Conservation (phyloP, 192 early-diverging fungal species). For the Podila clonocystis region DNA sequence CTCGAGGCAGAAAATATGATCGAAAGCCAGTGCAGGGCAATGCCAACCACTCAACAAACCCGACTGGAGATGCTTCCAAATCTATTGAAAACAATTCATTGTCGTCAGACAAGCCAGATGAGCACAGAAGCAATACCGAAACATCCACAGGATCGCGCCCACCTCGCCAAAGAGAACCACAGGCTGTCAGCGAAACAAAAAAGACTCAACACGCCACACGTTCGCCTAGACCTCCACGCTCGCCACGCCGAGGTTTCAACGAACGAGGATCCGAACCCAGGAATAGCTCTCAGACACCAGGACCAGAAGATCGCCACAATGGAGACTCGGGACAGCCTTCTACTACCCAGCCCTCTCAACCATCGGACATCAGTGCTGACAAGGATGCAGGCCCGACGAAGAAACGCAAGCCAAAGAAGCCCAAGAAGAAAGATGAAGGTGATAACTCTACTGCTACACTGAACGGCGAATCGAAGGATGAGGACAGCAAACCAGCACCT, state of each 20-base stretch:
- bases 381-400: not conserved
- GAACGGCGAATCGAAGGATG: not conserved
- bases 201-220: constrained; percentile 6
- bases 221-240: constrained; percentile 24
- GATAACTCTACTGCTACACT: constrained; percentile 2
- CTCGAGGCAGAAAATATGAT: constrained; percentile 1
- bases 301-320: not conserved
- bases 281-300: not conserved
- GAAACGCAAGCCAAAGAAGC: constrained; percentile 26
- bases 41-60: not conserved
- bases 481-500: not conserved
- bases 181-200: constrained; percentile 12
- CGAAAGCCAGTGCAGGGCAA: not conserved
- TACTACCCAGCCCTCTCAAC: no score
- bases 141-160: not conserved
- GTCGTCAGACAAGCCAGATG: no score
- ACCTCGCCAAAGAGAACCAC: constrained; percentile 2
- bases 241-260: constrained; percentile 40
- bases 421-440: constrained; percentile 34
- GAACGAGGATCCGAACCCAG: constrained; percentile 18
- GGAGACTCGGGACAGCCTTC: no score
- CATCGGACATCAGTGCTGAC: not conserved
- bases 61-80: no score
- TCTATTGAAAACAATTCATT: no score
- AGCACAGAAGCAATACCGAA: no score